A percentile compares a stretch with the other conserved stretches of the same genome.
Evolutionary conservation across 169 alveolate genomes (phyloP).

Genomic region (Ichthyophthirius multifiliis): DNA sequence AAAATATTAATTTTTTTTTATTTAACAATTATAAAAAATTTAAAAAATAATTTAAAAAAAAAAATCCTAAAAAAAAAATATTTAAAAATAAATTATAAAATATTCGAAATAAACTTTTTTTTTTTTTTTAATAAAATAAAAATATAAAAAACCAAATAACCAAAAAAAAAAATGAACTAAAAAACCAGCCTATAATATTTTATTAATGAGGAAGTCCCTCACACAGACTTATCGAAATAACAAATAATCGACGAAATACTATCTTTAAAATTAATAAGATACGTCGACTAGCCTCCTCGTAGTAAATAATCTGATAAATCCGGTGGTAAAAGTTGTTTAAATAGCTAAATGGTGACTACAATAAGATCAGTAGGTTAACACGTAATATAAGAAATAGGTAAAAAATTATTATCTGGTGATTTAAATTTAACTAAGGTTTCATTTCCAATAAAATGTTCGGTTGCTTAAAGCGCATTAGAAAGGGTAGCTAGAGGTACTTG

Average conservation of each 20-base stretch:
- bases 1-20: too few relatives aligned
- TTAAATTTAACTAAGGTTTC: conserved; percentile 31
- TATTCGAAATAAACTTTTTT: too few relatives aligned
- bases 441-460: conserved; percentile 29
- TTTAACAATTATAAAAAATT: too few relatives aligned
- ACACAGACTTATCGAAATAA: neutral
- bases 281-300: conserved; percentile 11
- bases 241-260: neutral
- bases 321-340: conserved; percentile 30
- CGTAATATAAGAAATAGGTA: conserved; percentile 30
- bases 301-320: conserved; percentile 20
- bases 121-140: too few relatives aligned
- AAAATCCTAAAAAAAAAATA: too few relatives aligned
- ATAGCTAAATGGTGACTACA: conserved; percentile 13
- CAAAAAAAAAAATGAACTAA: neutral
- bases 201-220: conserved; percentile 7
- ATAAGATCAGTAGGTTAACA: conserved; percentile 39
- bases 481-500: conserved; percentile 6
- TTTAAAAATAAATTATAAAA: too few relatives aligned
- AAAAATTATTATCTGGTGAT: conserved; percentile 30
- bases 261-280: neutral
- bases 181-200: neutral
- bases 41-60: too few relatives aligned
- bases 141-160: too few relatives aligned
- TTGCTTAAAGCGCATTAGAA: conserved; percentile 35